These are phyloP conservation scores for Russula ochroleuca DNA, from an alignment of 768 basidiomycete genomes.

Conservation along the genomic window DNA sequence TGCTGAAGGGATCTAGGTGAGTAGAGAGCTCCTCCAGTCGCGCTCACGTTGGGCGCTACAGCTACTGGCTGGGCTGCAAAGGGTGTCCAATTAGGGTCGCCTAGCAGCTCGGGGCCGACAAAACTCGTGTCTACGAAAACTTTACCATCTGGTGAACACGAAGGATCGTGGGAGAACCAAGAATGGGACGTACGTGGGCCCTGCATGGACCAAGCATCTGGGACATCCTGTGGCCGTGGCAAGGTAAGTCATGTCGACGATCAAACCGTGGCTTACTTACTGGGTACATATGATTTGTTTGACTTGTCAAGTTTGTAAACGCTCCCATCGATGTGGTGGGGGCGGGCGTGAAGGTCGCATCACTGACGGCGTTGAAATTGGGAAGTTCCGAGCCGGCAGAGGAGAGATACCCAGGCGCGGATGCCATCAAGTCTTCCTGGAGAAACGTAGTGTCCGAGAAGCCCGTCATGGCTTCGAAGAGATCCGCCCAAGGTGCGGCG, in stretches of 20 bases:
- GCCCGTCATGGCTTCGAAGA: neutral
- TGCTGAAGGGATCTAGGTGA: neutral
- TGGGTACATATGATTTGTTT: too few species aligned
- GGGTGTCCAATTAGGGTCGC: neutral
- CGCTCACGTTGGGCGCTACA: neutral
- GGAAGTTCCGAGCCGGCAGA: neutral
- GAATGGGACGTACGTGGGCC: neutral
- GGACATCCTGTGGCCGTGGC: neutral
- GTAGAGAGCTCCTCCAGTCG: neutral
- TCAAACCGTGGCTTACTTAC: neutral
- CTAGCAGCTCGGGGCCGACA: neutral
- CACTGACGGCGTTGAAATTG: neutral
- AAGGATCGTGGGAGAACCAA: neutral
- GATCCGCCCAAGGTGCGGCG: neutral
- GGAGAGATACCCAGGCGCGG: neutral
- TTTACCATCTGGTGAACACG: neutral
- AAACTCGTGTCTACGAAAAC: neutral
- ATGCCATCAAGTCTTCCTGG: neutral
- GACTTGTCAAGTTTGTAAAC: too few species aligned
- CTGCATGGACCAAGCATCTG: neutral
- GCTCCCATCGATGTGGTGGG: neutral
- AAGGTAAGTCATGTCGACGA: neutral
- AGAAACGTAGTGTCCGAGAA: neutral
- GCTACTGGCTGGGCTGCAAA: neutral
- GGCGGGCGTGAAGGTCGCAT: neutral